These are phyloP conservation scores for Fonsecaea monophora DNA, from an alignment of 2,329 filamentous ascomycete genomes.

Conservation along the genomic window DNA sequence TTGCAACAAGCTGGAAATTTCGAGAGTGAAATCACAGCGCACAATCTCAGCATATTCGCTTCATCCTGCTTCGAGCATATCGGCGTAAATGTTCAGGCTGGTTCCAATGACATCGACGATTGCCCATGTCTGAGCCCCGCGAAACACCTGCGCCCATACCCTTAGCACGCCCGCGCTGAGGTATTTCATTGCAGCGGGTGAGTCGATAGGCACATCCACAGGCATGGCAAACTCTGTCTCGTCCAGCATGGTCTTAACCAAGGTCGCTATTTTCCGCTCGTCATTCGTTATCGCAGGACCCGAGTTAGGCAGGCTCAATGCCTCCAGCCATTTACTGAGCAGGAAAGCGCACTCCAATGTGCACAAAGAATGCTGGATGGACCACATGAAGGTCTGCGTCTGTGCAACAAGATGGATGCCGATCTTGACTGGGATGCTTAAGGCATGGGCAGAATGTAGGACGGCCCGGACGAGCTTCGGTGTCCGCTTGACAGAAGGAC, in stretches of 20 bases:
- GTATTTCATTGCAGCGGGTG: conserved; percentile 45
- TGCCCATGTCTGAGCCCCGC: conserved; percentile 53
- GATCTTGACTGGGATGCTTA: conserved; percentile 61
- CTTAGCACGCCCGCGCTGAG: conserved; percentile 50
- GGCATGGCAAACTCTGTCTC: conserved; percentile 44
- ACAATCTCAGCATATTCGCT: neutral
- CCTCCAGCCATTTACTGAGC: conserved; percentile 51
- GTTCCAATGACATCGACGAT: conserved; percentile 52
- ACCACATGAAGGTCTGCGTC: conserved; percentile 50
- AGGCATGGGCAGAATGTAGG: conserved; percentile 70
- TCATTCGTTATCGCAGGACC: conserved; percentile 48
- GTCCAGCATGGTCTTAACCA: conserved; percentile 53
- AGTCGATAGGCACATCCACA: conserved; percentile 37
- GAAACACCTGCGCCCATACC: conserved; percentile 53
- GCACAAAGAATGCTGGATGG: conserved; percentile 50
- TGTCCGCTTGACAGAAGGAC: conserved; percentile 63
- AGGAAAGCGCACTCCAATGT: conserved; percentile 50
- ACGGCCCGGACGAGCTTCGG: conserved; percentile 67
- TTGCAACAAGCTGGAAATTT: neutral
- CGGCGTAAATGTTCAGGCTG: conserved; percentile 50
- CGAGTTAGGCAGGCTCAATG: conserved; percentile 43
- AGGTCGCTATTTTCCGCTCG: conserved; percentile 47
- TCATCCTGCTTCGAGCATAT: conserved; percentile 46
- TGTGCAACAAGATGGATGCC: conserved; percentile 50
- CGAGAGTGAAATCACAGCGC: neutral